Base-by-base conservation (phyloP, 768 basidiomycete genomes). In the Pseudohyphozyma bogoriensis region DNA sequence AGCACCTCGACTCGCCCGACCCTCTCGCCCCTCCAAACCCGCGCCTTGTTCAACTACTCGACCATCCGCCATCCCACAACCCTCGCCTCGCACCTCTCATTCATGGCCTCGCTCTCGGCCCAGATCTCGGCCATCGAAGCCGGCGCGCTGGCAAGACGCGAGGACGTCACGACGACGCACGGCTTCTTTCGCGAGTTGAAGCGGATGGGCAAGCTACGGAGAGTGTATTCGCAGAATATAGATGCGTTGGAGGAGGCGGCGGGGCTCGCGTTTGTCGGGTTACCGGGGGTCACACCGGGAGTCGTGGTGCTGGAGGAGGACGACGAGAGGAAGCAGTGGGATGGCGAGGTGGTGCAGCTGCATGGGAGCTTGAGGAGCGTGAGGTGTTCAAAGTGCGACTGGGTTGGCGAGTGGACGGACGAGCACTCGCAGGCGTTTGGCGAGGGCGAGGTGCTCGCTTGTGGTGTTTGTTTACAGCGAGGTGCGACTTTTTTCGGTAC, bases 171-270 rank as follows among this genome's bases (percentile, higher is more conserved):
- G 1, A 79, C 83, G 2, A 95, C 95, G 2, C 95, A 99, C 72
- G 79, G 78, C 55, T 95, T 99, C 73, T 83, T 99, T 60, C 83
- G 85, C 69, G 82, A 81, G 5, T 80, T 97, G 1, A 87, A 95
- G 65, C 73, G 79, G 20, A 90, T 88, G 73, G 84, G 84, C 52
- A 91, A 86, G 74, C 76, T 99, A 13, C 72, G 93, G 29, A 82
- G 95, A 60, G 87, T 85, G 16, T 99, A 96, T 73, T 96, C 95
- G 1, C 95, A 99, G 75, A 99, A 99, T 72, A 92, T 99, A 47
- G 95, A 99, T 74, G 93, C 90, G 15, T 76, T 99, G 16, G 95
- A 99, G 71, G 85, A 83, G 68, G 78, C 79, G 56, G 82, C 82
- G 0, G 92, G 92, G 1, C 78, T 99, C 10, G 74, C 7, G 12